Conservation (phyloP, 139 green algal species). For the Ulvella scutata region DNA sequence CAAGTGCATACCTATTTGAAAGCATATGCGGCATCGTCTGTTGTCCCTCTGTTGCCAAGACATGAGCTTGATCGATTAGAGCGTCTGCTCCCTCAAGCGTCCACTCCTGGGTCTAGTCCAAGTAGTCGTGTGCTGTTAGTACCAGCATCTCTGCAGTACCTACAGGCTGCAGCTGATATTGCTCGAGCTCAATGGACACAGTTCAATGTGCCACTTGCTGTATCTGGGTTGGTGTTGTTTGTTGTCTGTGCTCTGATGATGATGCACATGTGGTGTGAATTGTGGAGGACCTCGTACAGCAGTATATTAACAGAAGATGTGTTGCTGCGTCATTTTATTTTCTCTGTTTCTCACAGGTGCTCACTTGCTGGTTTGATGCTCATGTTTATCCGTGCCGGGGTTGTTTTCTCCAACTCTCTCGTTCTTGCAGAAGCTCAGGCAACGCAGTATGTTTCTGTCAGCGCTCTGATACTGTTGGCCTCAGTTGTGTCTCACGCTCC, state of each 20-base stretch:
- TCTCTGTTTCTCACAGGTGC: neutral
- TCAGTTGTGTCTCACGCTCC: no score
- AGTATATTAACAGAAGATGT: neutral
- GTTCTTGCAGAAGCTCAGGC: neutral
- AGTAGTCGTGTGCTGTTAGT: neutral
- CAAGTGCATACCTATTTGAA: conserved; percentile 57
- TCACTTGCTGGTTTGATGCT: neutral
- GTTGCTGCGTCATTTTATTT: neutral
- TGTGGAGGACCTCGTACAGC: no score
- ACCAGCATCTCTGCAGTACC: conserved; percentile 12
- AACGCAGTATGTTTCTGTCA: neutral
- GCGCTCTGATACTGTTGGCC: neutral
- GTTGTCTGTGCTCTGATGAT: neutral
- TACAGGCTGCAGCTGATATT: conserved; percentile 30
- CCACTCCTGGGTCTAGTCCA: neutral
- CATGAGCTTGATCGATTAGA: conserved; percentile 12
- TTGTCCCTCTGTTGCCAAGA: conserved; percentile 18
- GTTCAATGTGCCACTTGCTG: conserved; percentile 37
- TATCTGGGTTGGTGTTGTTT: conserved; percentile 27
- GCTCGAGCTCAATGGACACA: conserved; percentile 56
- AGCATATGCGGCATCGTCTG: conserved; percentile 29
- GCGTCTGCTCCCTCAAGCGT: conserved; percentile 8
- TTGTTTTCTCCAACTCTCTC: conserved; percentile 6
- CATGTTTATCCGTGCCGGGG: neutral
- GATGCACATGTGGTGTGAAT: no score